Evolutionary conservation across 306 rosid genomes (phyloP).

Genomic region (Datisca glomerata): DNA sequence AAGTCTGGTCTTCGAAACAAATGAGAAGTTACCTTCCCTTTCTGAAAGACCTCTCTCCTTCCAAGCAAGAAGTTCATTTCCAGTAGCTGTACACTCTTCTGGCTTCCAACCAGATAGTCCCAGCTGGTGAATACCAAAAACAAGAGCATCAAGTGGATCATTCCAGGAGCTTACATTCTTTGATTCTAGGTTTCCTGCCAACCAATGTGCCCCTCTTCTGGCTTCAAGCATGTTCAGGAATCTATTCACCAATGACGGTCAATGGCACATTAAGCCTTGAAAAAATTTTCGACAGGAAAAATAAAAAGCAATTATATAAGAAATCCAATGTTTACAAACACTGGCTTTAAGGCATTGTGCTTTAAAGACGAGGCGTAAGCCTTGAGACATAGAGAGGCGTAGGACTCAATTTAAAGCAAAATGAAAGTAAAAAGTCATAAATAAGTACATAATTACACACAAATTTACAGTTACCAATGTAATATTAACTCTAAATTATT

Average conservation of each 20-base stretch:
- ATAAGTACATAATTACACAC: too few species aligned
- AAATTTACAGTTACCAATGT: too few species aligned
- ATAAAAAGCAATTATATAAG: not conserved
- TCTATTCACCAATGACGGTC: conserved; percentile 30
- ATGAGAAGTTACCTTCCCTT: conserved; percentile 49
- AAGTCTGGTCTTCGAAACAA: too few species aligned
- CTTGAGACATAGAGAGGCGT: too few species aligned
- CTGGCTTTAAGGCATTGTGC: too few species aligned
- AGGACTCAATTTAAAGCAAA: too few species aligned
- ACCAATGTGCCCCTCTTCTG: conserved; percentile 63
- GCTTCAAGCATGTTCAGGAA: conserved; percentile 70
- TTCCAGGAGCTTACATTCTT: conserved; percentile 61
- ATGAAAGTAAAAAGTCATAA: too few species aligned
- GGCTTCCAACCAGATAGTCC: conserved; percentile 80
- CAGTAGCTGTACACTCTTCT: conserved; percentile 79
- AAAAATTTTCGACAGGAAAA: not conserved
- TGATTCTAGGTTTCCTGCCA: conserved; percentile 57
- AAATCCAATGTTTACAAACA: too few species aligned
- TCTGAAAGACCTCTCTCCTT: conserved; percentile 66
- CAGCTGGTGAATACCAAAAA: conserved; percentile 70
- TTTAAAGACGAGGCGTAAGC: too few species aligned
- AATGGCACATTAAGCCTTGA: not conserved
- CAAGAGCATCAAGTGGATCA: conserved; percentile 70
- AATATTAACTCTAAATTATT: too few species aligned
- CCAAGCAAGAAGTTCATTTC: conserved; percentile 87